Base-by-base conservation (phyloP, 495 filamentous ascomycete genomes). In the Aspergillus bridgeri region DNA sequence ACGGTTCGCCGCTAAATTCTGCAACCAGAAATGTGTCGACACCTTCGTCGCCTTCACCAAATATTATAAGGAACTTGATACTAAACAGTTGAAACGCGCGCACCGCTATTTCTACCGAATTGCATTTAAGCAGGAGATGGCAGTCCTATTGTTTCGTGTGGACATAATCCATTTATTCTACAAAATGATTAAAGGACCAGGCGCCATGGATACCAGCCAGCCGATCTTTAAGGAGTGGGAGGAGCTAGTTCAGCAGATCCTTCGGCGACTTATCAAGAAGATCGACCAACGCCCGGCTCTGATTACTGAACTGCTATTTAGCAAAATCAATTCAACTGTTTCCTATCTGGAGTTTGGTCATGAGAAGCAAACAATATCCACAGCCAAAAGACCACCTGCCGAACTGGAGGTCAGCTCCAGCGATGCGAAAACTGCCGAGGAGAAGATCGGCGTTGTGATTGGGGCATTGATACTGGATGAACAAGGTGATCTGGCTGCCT, bases 61-160 rank as follows among this genome's bases (percentile, higher is more conserved):
- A 48, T 94, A 81, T 70, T 97, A 96, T 67, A 80, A 79, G 22
- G 94, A 98, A 57, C 79, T 99, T n/a, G 78, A 84, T 56, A 75
- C 83, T 2, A 78, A 84, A 43, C 95, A 98, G 68, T 75, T 97
- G 49, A 99, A 98, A 74, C 86, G 95, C 4, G 89, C 88, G 21
- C 93, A 98, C 72, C 90, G 94, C 8, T 98, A 94, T 64, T 93
- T 99, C 71, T 93, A 98, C 61, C 86, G 94, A 2, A 83, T 96
- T 44, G 92, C 91, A 5, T 97, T 97, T 79, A 98, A 97, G 73
- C 86, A 91, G 65, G 90, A 96, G 46, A 86, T 94, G 77, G 86
- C 85, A 57, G 86, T 96, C 13, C 80, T 97, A 71, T 80, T 99
- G 3, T 96, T 90, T 67, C 86, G 95, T 5, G 75, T 96, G 3